phyloP scores from a whole-genome alignment of 495 filamentous ascomycete genomes.

The Entonaema liquescens region DNA sequence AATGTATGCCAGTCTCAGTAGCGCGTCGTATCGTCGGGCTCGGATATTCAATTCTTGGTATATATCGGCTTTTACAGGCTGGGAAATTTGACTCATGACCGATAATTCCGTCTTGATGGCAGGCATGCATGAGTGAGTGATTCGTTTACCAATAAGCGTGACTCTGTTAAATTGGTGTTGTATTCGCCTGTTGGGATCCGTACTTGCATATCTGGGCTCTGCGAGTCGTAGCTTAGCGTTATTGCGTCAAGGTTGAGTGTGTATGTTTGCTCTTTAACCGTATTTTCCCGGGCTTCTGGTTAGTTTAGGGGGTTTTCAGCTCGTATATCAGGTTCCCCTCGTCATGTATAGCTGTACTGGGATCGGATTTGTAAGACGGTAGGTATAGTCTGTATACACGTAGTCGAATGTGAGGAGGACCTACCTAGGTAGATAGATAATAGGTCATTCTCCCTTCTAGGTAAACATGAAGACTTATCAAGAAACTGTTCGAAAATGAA shows the following conservation, averaged over 20 bases:
- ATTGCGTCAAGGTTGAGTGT: background rate
- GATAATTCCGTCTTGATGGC: background rate
- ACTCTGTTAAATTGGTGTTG: background rate
- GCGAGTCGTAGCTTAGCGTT: background rate
- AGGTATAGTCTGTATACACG: background rate
- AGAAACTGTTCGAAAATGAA: too few relatives aligned
- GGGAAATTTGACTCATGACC: constrained; percentile 1
- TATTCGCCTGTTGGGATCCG: background rate
- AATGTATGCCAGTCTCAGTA: constrained; percentile 7
- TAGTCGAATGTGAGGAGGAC: background rate
- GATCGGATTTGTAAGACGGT: background rate
- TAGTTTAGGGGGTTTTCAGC: background rate
- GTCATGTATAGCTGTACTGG: background rate
- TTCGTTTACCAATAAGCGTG: background rate
- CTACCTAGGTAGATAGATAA: too few relatives aligned
- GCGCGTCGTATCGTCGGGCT: background rate
- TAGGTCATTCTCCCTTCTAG: too few relatives aligned
- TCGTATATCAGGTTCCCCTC: background rate
- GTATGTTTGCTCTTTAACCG: background rate
- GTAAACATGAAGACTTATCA: too few relatives aligned
- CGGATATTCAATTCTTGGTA: constrained; percentile 1
- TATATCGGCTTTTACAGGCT: constrained; percentile 10
- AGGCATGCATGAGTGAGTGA: background rate
- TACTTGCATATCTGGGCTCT: background rate
- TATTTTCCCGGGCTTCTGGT: background rate